A percentile compares a stretch with the other conserved stretches of the same genome.
Evolutionary conservation across 768 basidiomycete genomes (phyloP).

Genomic region (Pleurotus djamor): DNA sequence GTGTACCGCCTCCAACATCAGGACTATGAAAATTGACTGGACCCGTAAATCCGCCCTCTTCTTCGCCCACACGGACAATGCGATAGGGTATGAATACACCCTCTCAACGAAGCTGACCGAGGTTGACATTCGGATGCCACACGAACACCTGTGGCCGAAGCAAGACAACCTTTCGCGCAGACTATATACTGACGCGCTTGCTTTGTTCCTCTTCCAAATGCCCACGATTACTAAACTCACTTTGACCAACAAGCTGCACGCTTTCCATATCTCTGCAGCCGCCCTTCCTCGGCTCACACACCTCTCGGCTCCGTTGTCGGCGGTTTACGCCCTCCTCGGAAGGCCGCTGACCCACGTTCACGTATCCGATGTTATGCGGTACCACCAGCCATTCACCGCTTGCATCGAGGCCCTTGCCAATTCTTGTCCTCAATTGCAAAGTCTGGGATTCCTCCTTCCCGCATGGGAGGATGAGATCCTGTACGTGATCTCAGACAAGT

Average conservation of each 20-base stretch:
- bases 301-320: constrained; percentile 14
- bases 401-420: constrained; percentile 21
- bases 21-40: constrained; percentile 41
- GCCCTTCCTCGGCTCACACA: constrained; percentile 13
- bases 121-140: constrained; percentile 18
- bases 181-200: constrained; percentile 13
- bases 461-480: constrained; percentile 47
- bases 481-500: constrained; percentile 35
- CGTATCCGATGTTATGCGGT: constrained; percentile 16
- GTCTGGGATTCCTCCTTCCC: constrained; percentile 29
- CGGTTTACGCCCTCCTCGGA: constrained; percentile 11
- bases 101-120: constrained; percentile 14
- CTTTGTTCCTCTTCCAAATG: constrained; percentile 12
- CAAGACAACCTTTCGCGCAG: constrained; percentile 9
- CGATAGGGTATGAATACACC: constrained; percentile 11
- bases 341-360: constrained; percentile 15
- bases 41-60: constrained; percentile 28
- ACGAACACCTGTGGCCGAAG: constrained; percentile 14
- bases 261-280: constrained; percentile 9
- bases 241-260: constrained; percentile 13
- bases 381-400: constrained; percentile 12
- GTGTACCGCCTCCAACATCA: constrained; percentile 31
- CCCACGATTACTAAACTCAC: constrained; percentile 13
- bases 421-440: constrained; percentile 13
- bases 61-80: constrained; percentile 22